Base-by-base conservation (phyloP, 768 basidiomycete genomes). In the Mycena alexandri region DNA sequence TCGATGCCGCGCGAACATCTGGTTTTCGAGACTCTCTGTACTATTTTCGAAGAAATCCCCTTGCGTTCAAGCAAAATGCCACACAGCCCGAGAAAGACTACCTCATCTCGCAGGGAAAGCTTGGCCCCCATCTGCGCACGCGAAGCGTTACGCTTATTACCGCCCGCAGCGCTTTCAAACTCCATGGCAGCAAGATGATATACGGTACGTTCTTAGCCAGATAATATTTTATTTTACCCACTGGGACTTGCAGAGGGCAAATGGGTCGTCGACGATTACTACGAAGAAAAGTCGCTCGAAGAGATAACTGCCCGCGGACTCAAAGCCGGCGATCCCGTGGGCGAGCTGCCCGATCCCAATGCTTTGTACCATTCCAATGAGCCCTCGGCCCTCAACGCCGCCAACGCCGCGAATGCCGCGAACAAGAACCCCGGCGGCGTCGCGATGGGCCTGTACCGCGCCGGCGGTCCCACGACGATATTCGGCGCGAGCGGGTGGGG, bases 1-100 rank as follows among this genome's bases (percentile, higher is more conserved):
- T 99, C 65, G 98, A 99, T 75, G 97, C 96, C 4, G 98, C 98
- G 0, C 90, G 97, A 29, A 94, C 94, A 11, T 96, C 95, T 21
- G 98, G 98, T 5, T 98, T 95, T 80, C 89, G 95, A 53, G 98
- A 99, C 78, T 98, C 98, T 11, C 82, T 99, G n/a, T 98, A 98
- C 79, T 98, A 98, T 79, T 96, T 98, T 80, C 92, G 98, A 3
- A 88, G 95, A 8, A 98, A 97, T 70, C 89, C 89, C 0, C 89
- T 95, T 33, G 92, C 97, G 17, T 85, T 96, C 83, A 99, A 99
- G 79, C 86, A 98, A 66, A 92, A 91, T 69, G 94, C 95, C 36
- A 93, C 91, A 0, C 92, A 95, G 64, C 85, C 87, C 19, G 98
- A 99, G 80, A 98, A 98, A 77, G 95, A 98, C 71, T 89, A 90